Base-by-base conservation (phyloP, 192 early-diverging fungal genomes). In the Chytriomyces sp. region DNA sequence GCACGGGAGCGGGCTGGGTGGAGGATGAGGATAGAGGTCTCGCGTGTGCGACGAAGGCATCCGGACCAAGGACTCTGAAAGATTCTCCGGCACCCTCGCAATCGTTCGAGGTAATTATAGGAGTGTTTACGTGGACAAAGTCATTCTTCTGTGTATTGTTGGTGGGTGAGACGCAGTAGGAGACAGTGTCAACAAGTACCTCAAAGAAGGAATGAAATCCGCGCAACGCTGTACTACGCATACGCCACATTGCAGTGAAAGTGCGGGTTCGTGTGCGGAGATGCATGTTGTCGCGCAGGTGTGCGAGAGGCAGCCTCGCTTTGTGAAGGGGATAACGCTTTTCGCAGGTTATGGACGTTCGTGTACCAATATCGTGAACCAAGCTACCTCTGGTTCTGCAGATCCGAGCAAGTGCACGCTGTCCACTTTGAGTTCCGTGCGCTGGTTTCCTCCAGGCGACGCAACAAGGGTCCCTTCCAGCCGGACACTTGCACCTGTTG, bases 11-110 rank as follows among this genome's bases (percentile, higher is more conserved):
- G 4, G 81, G 80, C 25, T 39, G 38, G 66, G 33, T 57, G 53
- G 26, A 33, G 14, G 10, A 67, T 14, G 6, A 39, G 26, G 12
- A 52, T 69, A 22, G 30, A 25, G 60, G 62, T 7, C 30, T 28
- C 10, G 31, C 12, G 22, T 64, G 56, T 10, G 57, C 7, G 30
- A 25, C 4, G 39, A 72, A 39, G 12, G 75, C 60, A 31, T 77
- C 76, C 17, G 52, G 34, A 2, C 52, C 30, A 3, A 72, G 25
- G 22, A 91, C 82, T 33, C 84, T 80, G 72, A 96, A 96, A 2
- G 89, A 89, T 75, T 96, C 92, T 6, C 94, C 93, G 12, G 90
- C 94, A 33, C 93, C 94, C 65, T 96, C 94, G 80, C 93, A 96
- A 72, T 96, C 94, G 65, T 90, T 88, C 5, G 89, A 81, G 10